Base-by-base conservation (phyloP, 108 stramenopile genomes). In the Cyclotella choctawhatcheeana region DNA sequence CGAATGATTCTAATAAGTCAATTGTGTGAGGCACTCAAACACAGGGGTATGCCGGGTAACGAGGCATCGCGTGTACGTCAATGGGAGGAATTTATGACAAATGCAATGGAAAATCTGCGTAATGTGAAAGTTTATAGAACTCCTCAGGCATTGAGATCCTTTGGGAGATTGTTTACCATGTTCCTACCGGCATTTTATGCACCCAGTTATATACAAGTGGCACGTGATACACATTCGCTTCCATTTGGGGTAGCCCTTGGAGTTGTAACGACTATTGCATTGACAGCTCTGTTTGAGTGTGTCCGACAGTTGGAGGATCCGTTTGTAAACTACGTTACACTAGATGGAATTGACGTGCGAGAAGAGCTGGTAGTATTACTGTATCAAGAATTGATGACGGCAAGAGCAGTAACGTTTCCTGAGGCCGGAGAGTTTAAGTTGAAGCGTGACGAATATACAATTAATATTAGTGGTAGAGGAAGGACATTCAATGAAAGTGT, bases 301-400 rank as follows among this genome's bases (percentile, higher is more conserved):
- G 76, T 82, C 20, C 47, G 60, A 14, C 64, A 66, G 17, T 33
- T 82, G 12, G 81, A 82, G 62, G 81, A 82, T 31, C 81, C 81
- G 14, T 82, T 89, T 64, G 75, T 78, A 13, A 68, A 58, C 5
- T 65, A 74, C 60, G 44, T 86, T 2, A 76, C 84, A 4, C 66
- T 89, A 12, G 88, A 89, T 73, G 88, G 82, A 33, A 86, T 89
- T 52, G 88, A 87, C 76, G 84, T 89, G 25, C 54, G 62, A 18
- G 83, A 82, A 30, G 81, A 86, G 44, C 58, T 86, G 44, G 43
- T 65, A 35, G 74, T 74, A 2, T 44, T 85, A 62, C 44, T 64
- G 5, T 75, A 77, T 63, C 56, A 82, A 25, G 73, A 86, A 50
- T 67, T 86, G 30, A 62, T 88, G 85, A 33, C 67, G 20, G 71